Percentiles rank a stretch among this genome's conserved stretches.
Evolutionary conservation across 805 yeast species (phyloP).

Genomic region (Yamadazyma sp.): DNA sequence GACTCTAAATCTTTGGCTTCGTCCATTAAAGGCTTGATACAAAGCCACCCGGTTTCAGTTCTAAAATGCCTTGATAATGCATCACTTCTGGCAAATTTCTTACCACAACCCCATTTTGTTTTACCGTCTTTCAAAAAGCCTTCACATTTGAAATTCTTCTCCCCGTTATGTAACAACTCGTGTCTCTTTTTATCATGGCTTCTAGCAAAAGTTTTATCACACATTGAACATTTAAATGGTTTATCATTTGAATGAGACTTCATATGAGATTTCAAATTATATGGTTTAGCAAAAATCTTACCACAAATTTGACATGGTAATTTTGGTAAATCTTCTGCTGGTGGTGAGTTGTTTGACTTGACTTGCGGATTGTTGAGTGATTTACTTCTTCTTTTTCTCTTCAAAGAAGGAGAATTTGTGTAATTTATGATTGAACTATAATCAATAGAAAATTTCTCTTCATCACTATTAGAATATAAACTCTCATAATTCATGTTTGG

Average conservation of each 20-base stretch:
- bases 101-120: constrained; percentile 74
- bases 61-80: constrained; percentile 74
- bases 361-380: background rate
- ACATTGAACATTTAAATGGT: constrained; percentile 69
- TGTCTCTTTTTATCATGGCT: constrained; percentile 77
- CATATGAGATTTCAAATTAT: constrained; percentile 49
- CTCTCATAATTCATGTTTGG: background rate
- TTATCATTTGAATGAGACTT: constrained; percentile 61
- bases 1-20: constrained; percentile 44
- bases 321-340: constrained; percentile 4
- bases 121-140: constrained; percentile 56
- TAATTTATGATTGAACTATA: constrained; percentile 33
- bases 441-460: constrained; percentile 20
- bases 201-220: constrained; percentile 74
- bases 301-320: constrained; percentile 42
- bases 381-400: constrained; percentile 23
- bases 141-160: constrained; percentile 64
- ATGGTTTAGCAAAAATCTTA: constrained; percentile 46
- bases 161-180: constrained; percentile 71
- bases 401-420: constrained; percentile 30
- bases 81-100: constrained; percentile 71
- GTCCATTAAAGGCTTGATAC: constrained; percentile 62
- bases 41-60: constrained; percentile 70
- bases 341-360: background rate
- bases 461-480: background rate